A percentile compares a stretch with the other conserved stretches of the same genome.
Evolutionary conservation across 1,139 yeast species (phyloP).

Genomic region (Saccharomycopsis hybrid): DNA sequence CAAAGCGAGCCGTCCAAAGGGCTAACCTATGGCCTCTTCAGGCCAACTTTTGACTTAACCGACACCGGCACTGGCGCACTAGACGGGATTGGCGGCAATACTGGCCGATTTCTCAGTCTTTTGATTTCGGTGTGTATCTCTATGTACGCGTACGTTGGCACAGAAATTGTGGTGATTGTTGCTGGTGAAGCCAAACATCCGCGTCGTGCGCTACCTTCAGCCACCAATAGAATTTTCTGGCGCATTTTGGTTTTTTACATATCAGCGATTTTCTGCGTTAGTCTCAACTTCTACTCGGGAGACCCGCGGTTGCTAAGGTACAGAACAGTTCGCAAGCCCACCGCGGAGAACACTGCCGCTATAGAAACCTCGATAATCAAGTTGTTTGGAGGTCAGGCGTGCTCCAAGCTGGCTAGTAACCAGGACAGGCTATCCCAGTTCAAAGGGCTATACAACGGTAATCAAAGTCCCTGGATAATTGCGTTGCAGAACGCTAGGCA

Average conservation of each 20-base stretch:
- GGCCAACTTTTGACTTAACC: constrained; percentile 57
- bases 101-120: constrained; percentile 61
- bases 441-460: constrained; percentile 51
- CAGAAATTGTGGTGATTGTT: constrained; percentile 75
- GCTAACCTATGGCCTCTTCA: constrained; percentile 60
- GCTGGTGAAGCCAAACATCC: constrained; percentile 88
- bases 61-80: constrained; percentile 40
- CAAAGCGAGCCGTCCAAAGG: constrained; percentile 44
- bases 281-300: constrained; percentile 67
- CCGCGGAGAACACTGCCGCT: background rate
- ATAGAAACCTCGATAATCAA: constrained; percentile 5
- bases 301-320: constrained; percentile 61
- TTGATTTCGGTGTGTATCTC: constrained; percentile 57
- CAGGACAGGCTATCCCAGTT: constrained; percentile 23
- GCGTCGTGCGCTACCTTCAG: constrained; percentile 66
- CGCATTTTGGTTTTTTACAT: constrained; percentile 62
- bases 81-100: constrained; percentile 50
- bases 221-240: constrained; percentile 67
- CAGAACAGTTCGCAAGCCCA: constrained; percentile 13
- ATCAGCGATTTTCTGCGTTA: constrained; percentile 59
- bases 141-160: constrained; percentile 70
- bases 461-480: constrained; percentile 73
- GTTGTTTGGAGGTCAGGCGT: constrained; percentile 22
- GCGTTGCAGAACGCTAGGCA: constrained; percentile 67
- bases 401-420: constrained; percentile 15